These are phyloP conservation scores for Aspergillus persii DNA, from an alignment of 2,329 filamentous ascomycete genomes.

Conservation along the genomic window DNA sequence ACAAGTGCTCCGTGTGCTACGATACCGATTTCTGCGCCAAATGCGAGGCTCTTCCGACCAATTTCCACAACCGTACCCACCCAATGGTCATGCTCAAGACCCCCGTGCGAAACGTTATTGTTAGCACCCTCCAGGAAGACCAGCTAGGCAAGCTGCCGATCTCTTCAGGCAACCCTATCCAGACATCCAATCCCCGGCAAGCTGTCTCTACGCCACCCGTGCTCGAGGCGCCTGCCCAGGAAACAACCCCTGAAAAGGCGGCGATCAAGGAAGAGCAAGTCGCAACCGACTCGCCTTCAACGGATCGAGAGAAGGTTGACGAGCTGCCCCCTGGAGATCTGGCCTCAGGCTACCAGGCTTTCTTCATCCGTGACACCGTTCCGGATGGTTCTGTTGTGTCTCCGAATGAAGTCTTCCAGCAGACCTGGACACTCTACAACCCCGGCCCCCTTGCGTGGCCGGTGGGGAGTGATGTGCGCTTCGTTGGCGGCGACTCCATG, in stretches of 20 bases:
- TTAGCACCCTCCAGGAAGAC: conserved; percentile 80
- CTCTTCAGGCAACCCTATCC: conserved; percentile 67
- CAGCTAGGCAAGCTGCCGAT: conserved; percentile 61
- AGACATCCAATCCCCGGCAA: conserved; percentile 41
- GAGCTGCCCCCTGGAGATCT: conserved; percentile 35
- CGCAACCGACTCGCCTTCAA: conserved; percentile 38
- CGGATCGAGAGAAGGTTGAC: conserved; percentile 24
- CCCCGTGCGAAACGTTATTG: conserved; percentile 80
- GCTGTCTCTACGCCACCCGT: conserved; percentile 51
- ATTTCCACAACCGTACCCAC: conserved; percentile 91
- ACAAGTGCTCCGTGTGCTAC: conserved; percentile 95
- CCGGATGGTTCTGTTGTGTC: conserved; percentile 71
- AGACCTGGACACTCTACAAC: conserved; percentile 90
- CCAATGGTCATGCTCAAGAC: conserved; percentile 97
- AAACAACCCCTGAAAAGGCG: conserved; percentile 5
- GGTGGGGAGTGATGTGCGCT: conserved; percentile 82
- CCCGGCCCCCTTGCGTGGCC: conserved; percentile 79
- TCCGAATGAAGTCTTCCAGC: conserved; percentile 73
- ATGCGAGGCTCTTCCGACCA: conserved; percentile 84
- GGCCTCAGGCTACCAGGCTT: conserved; percentile 49
- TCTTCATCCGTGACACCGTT: conserved; percentile 76
- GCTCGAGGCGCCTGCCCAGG: conserved; percentile 4
- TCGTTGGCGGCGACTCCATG: conserved; percentile 95
- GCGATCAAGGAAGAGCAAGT: conserved; percentile 25
- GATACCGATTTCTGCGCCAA: conserved; percentile 93